Base-by-base conservation (phyloP, 1,284 basidiomycete genomes). In the Papiliotrema terrestris region DNA sequence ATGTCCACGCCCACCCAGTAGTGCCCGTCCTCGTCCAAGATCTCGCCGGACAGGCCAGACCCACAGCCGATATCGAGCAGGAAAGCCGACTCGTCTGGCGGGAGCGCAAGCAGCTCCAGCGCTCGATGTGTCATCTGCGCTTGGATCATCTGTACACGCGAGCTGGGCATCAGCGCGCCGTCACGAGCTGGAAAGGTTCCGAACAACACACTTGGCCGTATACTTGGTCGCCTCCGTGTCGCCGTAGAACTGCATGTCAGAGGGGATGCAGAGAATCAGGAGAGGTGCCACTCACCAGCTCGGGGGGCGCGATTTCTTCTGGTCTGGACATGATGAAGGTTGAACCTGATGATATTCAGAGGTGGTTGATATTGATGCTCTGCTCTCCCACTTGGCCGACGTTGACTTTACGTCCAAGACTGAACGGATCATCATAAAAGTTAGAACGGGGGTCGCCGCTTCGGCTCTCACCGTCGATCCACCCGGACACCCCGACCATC, bases 51-150 rank as follows among this genome's bases (percentile, higher is more conserved):
- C n/a, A 99, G 78, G 2, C 96, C 96, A n/a, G 89, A 93, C 5
- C 96, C 96, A 70, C 95, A 98, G 1, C 96, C 96, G 58, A 99
- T 94, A 74, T 99, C 96, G 38, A 98, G 84, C 13, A 99, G 78
- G 68, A 90, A 89, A 0, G 86, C 85, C 1, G 91, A 83, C 59
- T 90, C 80, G 32, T 68, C 73, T 47, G 84, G 85, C 2, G 92
- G 88, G 22, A 98, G 78, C 65, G 86, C 88, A 44, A 98, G 81
- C 8, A 99, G 82, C 72, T 98, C 95, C 43, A 99, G 78, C 1
- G 94, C 94, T 58, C 96, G 84, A 66, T 94, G 89, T 5, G 95
- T 97, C 96, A 99, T 98, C 66, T 96, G 88, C 6, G 93, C 88
- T 75, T 99, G 96, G 60, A 99, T 94, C 68, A 89, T 88, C 73